Conservation (phyloP, 306 rosid genomes). For the Prunus campanulata region DNA sequence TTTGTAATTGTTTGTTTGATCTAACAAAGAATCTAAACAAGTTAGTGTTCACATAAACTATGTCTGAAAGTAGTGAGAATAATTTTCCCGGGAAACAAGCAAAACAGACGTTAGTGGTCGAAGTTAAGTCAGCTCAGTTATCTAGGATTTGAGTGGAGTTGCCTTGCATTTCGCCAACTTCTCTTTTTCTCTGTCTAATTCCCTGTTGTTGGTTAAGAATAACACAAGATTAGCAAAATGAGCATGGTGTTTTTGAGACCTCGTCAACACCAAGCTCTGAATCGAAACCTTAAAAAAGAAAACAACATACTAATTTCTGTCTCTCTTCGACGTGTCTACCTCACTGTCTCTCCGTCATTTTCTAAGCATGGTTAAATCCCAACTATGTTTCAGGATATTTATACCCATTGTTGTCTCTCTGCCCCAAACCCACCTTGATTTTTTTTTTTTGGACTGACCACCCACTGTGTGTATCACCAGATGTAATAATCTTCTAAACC, state of each 20-base stretch:
- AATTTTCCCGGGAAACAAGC: constrained; percentile 10
- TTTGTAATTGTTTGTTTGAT: too few species aligned
- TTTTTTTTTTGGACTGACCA: background rate
- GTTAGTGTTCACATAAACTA: too few species aligned
- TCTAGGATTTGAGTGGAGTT: constrained; percentile 21
- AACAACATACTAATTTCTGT: background rate
- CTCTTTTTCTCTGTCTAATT: too few species aligned
- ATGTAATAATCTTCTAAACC: constrained; percentile 25
- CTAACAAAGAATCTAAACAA: too few species aligned
- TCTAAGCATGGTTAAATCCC: constrained; percentile 24
- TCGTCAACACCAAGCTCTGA: constrained; percentile 33
- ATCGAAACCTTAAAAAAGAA: constrained; percentile 8
- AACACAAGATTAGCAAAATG: background rate
- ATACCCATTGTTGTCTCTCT: constrained; percentile 19
- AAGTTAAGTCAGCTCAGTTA: too few species aligned
- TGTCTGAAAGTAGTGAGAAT: background rate
- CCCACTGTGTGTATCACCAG: constrained; percentile 18
- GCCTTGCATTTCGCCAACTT: constrained; percentile 23
- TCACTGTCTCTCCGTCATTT: constrained; percentile 31
- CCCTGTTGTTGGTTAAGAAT: background rate
- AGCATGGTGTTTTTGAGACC: constrained; percentile 24
- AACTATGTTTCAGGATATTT: constrained; percentile 23
- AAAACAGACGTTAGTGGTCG: background rate
- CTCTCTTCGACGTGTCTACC: constrained; percentile 7
- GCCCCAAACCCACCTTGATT: constrained; percentile 2